Conservation (phyloP, 2,329 filamentous ascomycete genomes). For the Botrytis pseudocinerea region DNA sequence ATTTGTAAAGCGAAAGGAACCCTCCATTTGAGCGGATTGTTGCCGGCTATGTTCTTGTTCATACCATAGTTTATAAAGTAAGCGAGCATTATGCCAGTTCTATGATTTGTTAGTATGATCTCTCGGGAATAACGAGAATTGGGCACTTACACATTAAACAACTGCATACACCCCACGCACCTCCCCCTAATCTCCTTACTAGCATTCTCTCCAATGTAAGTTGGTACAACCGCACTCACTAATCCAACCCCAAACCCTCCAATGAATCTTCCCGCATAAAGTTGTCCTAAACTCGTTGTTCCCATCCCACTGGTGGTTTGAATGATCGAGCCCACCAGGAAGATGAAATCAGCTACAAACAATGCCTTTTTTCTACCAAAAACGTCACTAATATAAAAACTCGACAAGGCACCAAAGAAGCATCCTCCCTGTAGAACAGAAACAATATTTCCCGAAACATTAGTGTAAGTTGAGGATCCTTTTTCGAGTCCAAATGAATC, state of each 20-base stretch:
- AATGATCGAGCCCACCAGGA: conserved; percentile 21
- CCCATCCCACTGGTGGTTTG: conserved; percentile 23
- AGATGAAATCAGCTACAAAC: conserved; percentile 23
- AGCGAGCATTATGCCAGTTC: conserved; percentile 25
- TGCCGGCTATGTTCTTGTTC: conserved; percentile 11
- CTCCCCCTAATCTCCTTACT: conserved; percentile 26
- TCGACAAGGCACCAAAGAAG: conserved; percentile 61
- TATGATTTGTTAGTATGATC: neutral
- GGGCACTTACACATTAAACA: conserved; percentile 29
- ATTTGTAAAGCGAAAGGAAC: conserved; percentile 64
- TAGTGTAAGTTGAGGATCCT: neutral
- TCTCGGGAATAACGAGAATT: neutral
- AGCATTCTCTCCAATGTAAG: conserved; percentile 28
- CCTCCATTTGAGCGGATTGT: conserved; percentile 44
- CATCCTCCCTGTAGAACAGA: conserved; percentile 67
- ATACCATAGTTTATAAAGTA: conserved; percentile 26
- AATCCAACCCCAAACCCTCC: conserved; percentile 27
- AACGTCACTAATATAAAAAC: conserved; percentile 40
- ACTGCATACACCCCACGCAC: conserved; percentile 26
- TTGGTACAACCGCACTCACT: conserved; percentile 26
- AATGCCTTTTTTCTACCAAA: conserved; percentile 27
- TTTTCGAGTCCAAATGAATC: conserved; percentile 31
- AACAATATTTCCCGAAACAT: conserved; percentile 47
- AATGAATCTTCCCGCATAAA: conserved; percentile 26
- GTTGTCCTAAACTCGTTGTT: conserved; percentile 20